These are phyloP conservation scores for Eucalyptus microcorys DNA, from an alignment of 345 rosid genomes.

Conservation along the genomic window DNA sequence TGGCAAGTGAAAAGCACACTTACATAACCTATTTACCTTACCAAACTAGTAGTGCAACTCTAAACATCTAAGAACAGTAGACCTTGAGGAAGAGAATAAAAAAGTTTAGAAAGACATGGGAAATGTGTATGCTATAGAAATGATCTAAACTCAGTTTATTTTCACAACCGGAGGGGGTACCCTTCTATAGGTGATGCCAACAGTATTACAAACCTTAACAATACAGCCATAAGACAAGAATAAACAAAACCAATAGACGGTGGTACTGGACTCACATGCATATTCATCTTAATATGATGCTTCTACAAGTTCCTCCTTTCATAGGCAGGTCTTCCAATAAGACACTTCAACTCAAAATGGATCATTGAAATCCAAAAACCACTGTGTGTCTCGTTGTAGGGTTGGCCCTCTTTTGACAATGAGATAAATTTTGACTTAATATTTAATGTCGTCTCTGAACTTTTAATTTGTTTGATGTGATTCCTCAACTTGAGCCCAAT, in stretches of 20 bases:
- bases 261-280: too few relatives aligned
- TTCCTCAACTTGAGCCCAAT: accelerated
- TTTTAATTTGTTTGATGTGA: background rate
- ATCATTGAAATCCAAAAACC: too few relatives aligned
- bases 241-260: too few relatives aligned
- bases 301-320: too few relatives aligned
- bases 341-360: too few relatives aligned
- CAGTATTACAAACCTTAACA: too few relatives aligned
- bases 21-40: background rate
- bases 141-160: background rate
- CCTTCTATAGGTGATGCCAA: too few relatives aligned
- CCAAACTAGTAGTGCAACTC: background rate
- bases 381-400: background rate
- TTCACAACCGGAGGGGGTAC: too few relatives aligned
- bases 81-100: background rate
- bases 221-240: too few relatives aligned
- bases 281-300: too few relatives aligned
- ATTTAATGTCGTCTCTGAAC: too few relatives aligned
- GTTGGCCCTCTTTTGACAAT: background rate
- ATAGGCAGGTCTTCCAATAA: too few relatives aligned
- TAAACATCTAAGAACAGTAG: background rate
- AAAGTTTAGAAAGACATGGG: background rate
- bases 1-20: background rate
- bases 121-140: background rate
- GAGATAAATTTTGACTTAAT: background rate